These are phyloP conservation scores for Coelastrella sp. DNA, from an alignment of 139 green algal genomes.

Conservation along the genomic window DNA sequence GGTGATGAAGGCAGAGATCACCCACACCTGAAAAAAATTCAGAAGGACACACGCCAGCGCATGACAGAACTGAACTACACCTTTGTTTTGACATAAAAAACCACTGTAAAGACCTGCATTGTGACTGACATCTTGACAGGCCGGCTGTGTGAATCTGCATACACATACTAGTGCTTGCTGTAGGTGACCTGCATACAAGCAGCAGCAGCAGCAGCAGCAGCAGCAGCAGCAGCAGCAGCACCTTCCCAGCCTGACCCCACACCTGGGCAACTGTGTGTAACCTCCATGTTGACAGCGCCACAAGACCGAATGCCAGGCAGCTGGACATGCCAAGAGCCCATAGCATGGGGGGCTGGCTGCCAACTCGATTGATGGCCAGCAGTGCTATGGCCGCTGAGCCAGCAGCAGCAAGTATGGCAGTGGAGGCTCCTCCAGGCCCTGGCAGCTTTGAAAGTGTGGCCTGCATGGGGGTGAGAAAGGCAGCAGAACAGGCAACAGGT, in stretches of 20 bases:
- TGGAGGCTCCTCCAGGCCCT: not conserved
- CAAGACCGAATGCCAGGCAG: conserved; percentile 26
- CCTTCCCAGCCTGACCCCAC: not conserved
- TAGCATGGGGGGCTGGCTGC: not conserved
- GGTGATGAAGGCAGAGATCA: not conserved
- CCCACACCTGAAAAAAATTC: not conserved
- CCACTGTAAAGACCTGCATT: not conserved
- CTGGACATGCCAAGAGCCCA: conserved; percentile 15
- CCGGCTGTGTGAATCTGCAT: not conserved
- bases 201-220: not conserved
- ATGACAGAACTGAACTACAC: not conserved
- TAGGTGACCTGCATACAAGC: not conserved
- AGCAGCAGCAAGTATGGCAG: not conserved
- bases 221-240: not conserved
- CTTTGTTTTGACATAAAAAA: not conserved
- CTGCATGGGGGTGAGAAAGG: not conserved
- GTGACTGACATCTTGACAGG: not conserved
- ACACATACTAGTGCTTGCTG: not conserved
- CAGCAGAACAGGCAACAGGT: not conserved
- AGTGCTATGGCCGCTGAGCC: not conserved
- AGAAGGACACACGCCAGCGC: not conserved
- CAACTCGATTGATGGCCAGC: conserved; percentile 15
- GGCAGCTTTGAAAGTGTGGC: conserved; percentile 1
- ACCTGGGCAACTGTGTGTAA: not conserved
- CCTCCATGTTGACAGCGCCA: not conserved